Base-by-base conservation (phyloP, 2,329 filamentous ascomycete species). In the Venturia aucupariae region DNA sequence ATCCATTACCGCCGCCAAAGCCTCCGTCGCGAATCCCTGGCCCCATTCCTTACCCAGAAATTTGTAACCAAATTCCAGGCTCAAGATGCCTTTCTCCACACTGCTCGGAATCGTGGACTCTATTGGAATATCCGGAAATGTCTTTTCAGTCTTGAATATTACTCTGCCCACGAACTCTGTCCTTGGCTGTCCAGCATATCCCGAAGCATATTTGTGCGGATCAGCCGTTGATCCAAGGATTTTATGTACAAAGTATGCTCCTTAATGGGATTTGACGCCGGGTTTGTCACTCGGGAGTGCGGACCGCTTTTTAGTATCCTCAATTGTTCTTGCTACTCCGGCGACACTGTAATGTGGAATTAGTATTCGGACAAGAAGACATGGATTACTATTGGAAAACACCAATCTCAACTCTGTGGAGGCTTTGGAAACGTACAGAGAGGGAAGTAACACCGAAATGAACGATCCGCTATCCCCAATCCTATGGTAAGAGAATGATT, bases 221-320 rank as follows among this genome's bases (percentile, higher is more conserved):
- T 13, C n/a, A 6, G 60, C 8, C 4, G 17, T 30, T 11, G 17
- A 4, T 13, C 66, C 32, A 15, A 69, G 67, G 19, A 72, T 38
- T 62, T 69, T 65, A 44, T 74, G 72, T 2, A 74, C 69, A 6
- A 69, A 69, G 44, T 74, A 74, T 46, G 71, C 64, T 63, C 68
- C 66, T 63, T 72, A 69, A n/a, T 65, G 32, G 38, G 68, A 24
- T 19, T 39, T 38, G 39, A 48, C 71, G 35, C 57, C 65, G 54
- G 63, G 66, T 41, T 65, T 65, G n/a, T 64, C 38, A 15, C 61
- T 55, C 8, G 70, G 69, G 22, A 74, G 55, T 39, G 42, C 38
- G 5, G 32, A 24, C 11, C 69, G 38, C 51, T 68, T 70, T 30
- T 73, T 68, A 1, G 72, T 73, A 27, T 74, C 72, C 62, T 70